These are phyloP conservation scores for Fraxinus nigra DNA, from an alignment of 305 asterid species.

Conservation along the genomic window DNA sequence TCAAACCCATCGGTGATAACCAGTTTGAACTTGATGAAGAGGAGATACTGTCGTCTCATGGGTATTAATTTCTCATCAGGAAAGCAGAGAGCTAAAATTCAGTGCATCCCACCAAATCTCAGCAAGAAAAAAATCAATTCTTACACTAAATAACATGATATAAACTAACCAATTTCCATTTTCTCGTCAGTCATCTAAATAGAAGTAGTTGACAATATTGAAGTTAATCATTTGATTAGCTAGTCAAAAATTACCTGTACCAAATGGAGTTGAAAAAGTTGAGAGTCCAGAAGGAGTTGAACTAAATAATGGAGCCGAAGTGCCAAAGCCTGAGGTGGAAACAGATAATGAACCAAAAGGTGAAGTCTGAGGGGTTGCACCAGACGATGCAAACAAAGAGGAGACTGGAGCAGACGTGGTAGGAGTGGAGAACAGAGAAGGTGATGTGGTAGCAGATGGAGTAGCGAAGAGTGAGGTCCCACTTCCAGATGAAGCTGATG, in stretches of 20 bases:
- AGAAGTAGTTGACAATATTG: not conserved
- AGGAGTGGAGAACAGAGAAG: constrained; percentile 78
- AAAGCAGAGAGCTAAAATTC: not conserved
- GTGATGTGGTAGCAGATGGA: constrained; percentile 57
- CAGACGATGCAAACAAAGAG: constrained; percentile 53
- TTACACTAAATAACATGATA: not conserved
- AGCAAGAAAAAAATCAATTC: not conserved
- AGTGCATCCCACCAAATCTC: not conserved
- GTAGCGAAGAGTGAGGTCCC: constrained; percentile 64
- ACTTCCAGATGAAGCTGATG: constrained; percentile 60
- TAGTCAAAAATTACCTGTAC: constrained; percentile 51
- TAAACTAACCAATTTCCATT: not conserved
- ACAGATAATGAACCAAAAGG: constrained; percentile 57
- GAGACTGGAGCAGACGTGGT: constrained; percentile 50
- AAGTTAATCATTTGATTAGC: not conserved
- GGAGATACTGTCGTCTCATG: not conserved
- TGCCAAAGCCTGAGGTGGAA: constrained; percentile 50
- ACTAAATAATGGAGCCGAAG: constrained; percentile 52
- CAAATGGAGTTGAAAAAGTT: constrained; percentile 63
- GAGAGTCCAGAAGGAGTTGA: constrained; percentile 74
- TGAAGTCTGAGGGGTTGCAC: constrained; percentile 67
- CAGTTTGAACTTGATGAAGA: not conserved
- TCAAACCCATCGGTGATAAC: not conserved
- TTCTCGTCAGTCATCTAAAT: constrained; percentile 2
- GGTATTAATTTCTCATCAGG: not conserved